Evolutionary conservation across 2,329 filamentous ascomycete species (phyloP).

Genomic region (Knufia fluminis): DNA sequence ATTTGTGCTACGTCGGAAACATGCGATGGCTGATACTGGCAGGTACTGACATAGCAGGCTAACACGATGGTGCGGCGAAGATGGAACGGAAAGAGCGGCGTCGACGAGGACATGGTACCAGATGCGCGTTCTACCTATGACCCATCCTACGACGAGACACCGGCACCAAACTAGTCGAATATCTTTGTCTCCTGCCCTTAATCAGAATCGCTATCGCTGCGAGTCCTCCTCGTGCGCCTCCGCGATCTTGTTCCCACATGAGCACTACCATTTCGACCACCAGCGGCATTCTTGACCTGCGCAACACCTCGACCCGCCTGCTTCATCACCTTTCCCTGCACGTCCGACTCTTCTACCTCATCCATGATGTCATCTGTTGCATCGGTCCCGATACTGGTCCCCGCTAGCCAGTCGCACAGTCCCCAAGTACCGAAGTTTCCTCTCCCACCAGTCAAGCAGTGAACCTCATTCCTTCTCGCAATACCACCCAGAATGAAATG

Average conservation of each 20-base stretch:
- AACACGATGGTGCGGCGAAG: no score
- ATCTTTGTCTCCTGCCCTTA: not conserved
- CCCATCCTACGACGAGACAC: no score
- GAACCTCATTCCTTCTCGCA: conserved; percentile 47
- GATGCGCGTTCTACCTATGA: no score
- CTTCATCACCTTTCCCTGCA: conserved; percentile 24
- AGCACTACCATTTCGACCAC: conserved; percentile 8
- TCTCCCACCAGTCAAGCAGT: conserved; percentile 40
- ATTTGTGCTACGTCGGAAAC: not conserved
- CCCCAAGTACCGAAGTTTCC: conserved; percentile 40
- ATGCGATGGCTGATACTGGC: conserved; percentile 1
- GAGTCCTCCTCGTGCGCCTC: conserved; percentile 4
- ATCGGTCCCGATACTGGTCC: conserved; percentile 34
- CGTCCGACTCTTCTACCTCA: conserved; percentile 29
- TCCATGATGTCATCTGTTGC: conserved; percentile 43
- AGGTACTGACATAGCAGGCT: not conserved
- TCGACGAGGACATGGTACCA: no score
- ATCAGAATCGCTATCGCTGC: conserved; percentile 7
- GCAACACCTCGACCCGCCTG: conserved; percentile 12
- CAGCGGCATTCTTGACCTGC: conserved; percentile 3
- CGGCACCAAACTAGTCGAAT: no score
- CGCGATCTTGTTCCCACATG: conserved; percentile 8
- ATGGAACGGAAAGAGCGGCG: not conserved
- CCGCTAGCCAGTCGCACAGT: conserved; percentile 36
- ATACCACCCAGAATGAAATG: conserved; percentile 50